Conservation (phyloP, 176 grass and related monocot species). For the Eleusine indica region DNA sequence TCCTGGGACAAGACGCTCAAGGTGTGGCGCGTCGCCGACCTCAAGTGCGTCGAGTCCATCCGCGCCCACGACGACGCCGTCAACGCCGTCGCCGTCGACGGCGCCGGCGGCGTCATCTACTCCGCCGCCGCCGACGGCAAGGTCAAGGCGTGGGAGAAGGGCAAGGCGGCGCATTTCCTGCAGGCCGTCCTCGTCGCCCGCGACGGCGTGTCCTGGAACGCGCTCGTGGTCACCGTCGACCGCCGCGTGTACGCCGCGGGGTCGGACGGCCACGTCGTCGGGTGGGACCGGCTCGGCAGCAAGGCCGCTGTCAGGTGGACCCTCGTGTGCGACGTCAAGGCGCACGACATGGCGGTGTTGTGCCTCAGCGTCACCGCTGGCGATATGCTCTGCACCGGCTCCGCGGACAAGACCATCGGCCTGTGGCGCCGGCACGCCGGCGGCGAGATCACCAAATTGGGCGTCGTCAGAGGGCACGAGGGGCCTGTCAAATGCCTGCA, state of each 20-base stretch:
- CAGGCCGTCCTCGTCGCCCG: conserved; percentile 52
- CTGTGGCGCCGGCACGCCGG: conserved; percentile 57
- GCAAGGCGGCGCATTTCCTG: conserved; percentile 53
- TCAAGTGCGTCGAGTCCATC: conserved; percentile 88
- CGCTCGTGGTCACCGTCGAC: conserved; percentile 45
- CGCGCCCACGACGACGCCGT: conserved; percentile 93
- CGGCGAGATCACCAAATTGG: conserved; percentile 54
- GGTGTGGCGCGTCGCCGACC: conserved; percentile 81
- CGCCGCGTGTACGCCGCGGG: conserved; percentile 63
- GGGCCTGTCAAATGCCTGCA: conserved; percentile 92
- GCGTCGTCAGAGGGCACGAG: conserved; percentile 62
- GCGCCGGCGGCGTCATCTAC: conserved; percentile 52
- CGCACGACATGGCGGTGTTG: conserved; percentile 74
- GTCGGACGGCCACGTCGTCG: conserved; percentile 67
- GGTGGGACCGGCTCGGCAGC: conserved; percentile 46
- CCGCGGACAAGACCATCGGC: conserved; percentile 75
- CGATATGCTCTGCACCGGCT: conserved; percentile 81
- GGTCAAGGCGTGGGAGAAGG: conserved; percentile 81
- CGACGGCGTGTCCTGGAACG: conserved; percentile 73
- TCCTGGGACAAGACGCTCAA: conserved; percentile 95
- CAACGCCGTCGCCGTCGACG: conserved; percentile 56
- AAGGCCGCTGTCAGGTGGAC: conserved; percentile 52
- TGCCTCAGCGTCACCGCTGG: conserved; percentile 65
- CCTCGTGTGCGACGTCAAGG: conserved; percentile 63
- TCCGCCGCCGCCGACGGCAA: conserved; percentile 81